These are phyloP conservation scores for Pseudocercospora ulei DNA, from an alignment of 2,329 filamentous ascomycete species.

Conservation along the genomic window DNA sequence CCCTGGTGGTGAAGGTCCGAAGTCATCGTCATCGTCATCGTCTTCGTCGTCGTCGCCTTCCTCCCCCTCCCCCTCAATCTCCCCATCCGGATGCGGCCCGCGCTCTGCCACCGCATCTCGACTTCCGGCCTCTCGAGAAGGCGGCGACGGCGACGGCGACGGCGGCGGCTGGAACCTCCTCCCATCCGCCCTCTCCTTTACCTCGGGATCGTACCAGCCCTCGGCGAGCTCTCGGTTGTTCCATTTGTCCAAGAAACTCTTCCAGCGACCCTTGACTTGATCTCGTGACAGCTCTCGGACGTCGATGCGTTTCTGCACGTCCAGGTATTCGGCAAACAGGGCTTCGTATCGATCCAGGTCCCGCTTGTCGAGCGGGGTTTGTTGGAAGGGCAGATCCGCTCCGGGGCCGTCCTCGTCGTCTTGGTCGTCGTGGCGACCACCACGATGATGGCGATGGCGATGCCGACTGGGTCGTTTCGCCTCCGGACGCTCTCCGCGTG, in stretches of 20 bases:
- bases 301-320: slow-evolving; percentile 71
- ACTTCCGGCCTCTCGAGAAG: too few relatives aligned
- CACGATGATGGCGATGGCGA: slow-evolving; percentile 22
- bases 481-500: slow-evolving; percentile 12
- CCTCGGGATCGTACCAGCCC: slow-evolving; percentile 84
- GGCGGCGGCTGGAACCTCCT: slow-evolving; percentile 18
- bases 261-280: slow-evolving; percentile 80
- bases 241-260: slow-evolving; percentile 87
- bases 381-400: slow-evolving; percentile 22
- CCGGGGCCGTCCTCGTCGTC: slow-evolving; percentile 2
- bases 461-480: slow-evolving; percentile 18
- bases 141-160: slow-evolving; percentile 14
- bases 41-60: slow-evolving; percentile 33
- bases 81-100: slow-evolving; percentile 2
- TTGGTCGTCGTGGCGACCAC: slow-evolving; percentile 10
- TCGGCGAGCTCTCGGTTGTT: slow-evolving; percentile 78
- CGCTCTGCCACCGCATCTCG: slow-evolving; percentile 6
- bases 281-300: slow-evolving; percentile 59
- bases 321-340: slow-evolving; percentile 74
- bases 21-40: slow-evolving; percentile 49
- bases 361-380: slow-evolving; percentile 53
- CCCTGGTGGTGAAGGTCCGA: slow-evolving; percentile 45
- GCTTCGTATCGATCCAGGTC: slow-evolving; percentile 58
- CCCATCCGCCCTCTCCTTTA: slow-evolving; percentile 47
- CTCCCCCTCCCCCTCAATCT: slow-evolving; percentile 18